These are phyloP conservation scores for Geranomyces variabilis DNA, from an alignment of 192 early-diverging fungal species.

Conservation along the genomic window DNA sequence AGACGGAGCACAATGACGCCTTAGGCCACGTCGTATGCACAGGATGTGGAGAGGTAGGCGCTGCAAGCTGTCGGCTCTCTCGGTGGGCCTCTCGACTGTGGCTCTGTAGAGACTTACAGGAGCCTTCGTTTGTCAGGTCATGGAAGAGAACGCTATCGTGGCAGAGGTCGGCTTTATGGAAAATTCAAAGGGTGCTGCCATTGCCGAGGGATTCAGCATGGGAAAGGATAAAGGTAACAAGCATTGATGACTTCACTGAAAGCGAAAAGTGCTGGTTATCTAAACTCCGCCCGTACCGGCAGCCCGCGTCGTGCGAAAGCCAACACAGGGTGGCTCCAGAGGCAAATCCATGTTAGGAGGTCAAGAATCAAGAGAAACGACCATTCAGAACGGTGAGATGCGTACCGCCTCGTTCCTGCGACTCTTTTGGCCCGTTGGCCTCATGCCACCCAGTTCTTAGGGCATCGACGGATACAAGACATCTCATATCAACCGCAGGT, in stretches of 20 bases:
- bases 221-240: conserved; percentile 37
- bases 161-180: conserved; percentile 91
- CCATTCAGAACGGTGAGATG: conserved; percentile 44
- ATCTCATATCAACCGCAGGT: conserved; percentile 70
- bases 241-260: too few species aligned
- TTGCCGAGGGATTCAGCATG: conserved; percentile 54
- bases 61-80: background rate
- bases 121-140: conserved; percentile 57
- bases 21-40: conserved; percentile 75
- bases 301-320: conserved; percentile 7
- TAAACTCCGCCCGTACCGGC: background rate
- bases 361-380: conserved; percentile 46
- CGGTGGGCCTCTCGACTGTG: background rate
- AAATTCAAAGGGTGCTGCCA: conserved; percentile 78
- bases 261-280: too few species aligned
- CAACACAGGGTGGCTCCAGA: conserved; percentile 2
- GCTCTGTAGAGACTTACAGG: background rate
- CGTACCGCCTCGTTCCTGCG: background rate
- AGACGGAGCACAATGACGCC: conserved; percentile 70
- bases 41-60: conserved; percentile 58
- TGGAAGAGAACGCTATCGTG: conserved; percentile 93
- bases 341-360: conserved; percentile 19
- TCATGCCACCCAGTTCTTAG: conserved; percentile 34
- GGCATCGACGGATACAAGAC: conserved; percentile 70
- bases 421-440: background rate